Conservation (phyloP, 345 rosid species). For the Citrus australasica region DNA sequence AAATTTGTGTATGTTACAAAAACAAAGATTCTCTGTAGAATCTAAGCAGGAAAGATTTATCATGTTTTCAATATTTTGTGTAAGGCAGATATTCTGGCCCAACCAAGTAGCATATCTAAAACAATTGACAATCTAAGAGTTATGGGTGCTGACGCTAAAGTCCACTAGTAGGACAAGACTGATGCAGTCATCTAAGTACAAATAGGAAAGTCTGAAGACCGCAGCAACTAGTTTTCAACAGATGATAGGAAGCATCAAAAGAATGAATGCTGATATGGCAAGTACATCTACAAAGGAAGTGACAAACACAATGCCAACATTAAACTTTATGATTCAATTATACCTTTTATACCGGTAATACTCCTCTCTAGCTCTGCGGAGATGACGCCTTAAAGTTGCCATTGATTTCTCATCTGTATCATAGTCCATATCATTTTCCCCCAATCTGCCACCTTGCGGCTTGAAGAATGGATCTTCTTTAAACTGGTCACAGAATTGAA, state of each 20-base stretch:
- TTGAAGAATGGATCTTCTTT: constrained; percentile 91
- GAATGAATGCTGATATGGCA: background rate
- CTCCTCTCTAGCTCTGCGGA: constrained; percentile 85
- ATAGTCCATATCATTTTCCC: constrained; percentile 99
- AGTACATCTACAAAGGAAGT: background rate
- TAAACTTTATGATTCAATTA: background rate
- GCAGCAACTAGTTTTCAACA: background rate
- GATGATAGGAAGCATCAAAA: background rate
- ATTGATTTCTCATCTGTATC: constrained; percentile 98
- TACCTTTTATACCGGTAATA: constrained; percentile 98
- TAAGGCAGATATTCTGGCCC: background rate
- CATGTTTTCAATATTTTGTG: background rate
- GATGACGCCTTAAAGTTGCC: constrained; percentile 98
- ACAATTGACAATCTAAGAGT: background rate
- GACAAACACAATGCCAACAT: background rate
- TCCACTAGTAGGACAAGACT: background rate
- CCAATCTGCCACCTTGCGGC: constrained; percentile 96
- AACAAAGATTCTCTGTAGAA: background rate
- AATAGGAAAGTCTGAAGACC: background rate
- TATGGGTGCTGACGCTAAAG: background rate
- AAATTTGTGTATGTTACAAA: background rate
- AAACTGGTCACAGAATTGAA: constrained; percentile 47
- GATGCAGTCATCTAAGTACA: background rate
- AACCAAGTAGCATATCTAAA: background rate
- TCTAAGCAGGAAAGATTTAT: background rate